These are phyloP conservation scores for Metarhizium humberi DNA, from an alignment of 2,329 filamentous ascomycete species.

Conservation along the genomic window DNA sequence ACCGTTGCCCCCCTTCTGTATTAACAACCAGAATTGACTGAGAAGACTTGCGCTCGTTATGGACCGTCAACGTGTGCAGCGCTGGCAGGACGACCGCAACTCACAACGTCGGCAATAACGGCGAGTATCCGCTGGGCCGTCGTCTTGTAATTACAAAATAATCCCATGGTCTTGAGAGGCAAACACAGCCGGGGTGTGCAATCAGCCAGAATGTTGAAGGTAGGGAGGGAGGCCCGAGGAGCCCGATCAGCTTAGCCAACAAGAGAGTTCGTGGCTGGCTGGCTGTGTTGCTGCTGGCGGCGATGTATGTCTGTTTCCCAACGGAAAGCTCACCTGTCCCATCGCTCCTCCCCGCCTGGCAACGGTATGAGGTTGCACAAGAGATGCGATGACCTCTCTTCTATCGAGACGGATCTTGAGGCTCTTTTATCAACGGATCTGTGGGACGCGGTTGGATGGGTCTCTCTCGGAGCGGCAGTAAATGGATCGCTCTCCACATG, in stretches of 20 bases:
- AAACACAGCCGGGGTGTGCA: background rate
- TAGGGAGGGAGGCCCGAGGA: background rate
- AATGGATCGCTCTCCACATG: constrained; percentile 13
- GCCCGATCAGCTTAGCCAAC: background rate
- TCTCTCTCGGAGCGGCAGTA: constrained; percentile 5
- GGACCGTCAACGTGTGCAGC: no score
- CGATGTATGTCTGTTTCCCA: background rate
- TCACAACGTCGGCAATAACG: no score
- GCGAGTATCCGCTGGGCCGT: no score
- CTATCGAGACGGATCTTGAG: constrained; percentile 2
- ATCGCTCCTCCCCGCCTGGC: background rate
- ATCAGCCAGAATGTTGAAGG: background rate
- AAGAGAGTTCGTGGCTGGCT: background rate
- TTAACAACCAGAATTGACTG: no score
- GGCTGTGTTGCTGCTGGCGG: background rate
- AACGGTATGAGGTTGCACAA: background rate
- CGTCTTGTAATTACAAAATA: no score
- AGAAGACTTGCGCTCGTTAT: no score
- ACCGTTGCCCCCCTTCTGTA: no score
- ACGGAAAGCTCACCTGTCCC: background rate
- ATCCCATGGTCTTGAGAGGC: no score
- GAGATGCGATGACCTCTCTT: background rate
- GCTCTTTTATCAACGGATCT: constrained; percentile 5
- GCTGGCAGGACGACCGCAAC: no score
- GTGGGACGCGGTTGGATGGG: constrained; percentile 8